Evolutionary conservation across 2,329 filamentous ascomycete species (phyloP), one percentile per base, ranked within the genome.

Genomic region (Lecanicillium sp.): DNA sequence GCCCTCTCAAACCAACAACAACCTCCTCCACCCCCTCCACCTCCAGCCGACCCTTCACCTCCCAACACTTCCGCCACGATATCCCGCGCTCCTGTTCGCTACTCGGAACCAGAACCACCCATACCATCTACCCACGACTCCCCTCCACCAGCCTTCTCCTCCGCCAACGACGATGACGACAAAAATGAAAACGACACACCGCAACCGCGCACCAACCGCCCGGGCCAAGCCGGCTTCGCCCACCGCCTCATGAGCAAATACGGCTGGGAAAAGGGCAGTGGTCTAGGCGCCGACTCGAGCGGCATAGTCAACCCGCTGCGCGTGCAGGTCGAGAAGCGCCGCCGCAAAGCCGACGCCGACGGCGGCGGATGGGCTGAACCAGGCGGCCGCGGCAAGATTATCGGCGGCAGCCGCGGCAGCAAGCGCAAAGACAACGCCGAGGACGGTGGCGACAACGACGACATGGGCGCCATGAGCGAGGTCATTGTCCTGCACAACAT

Each of bases 161-260:
- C 17, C 29, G 54, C 64, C 27, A 58, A 61, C 18, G 56, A 64
- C 32, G 63, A 69, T 45, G 61, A 66, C 27, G 55, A 60, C 47
- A 61, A 66, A 37, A 63, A 69, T 45, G 61, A 66, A 25, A 55
- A 60, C 47, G 61, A 66, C 38, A 63, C 64, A 17, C 55, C 52
- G 17, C 61, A 67, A 13, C 34, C 46, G 27, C 75, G 77, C 28
- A 81, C 81, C 30, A 76, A 68, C 41, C 78, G 81, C 3, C 87
- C 88, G 0, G 87, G 87, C 13, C 85, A 94, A 59, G 76, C 80
- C 47, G 85, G 82, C 37, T 95, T 95, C 59, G 92, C 87, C 1
- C 78, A 88, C 48, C 83, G 88, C 25, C 75, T 97, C 40, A 87
- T 98, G 79, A 76, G 79, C 44, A 97, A 96, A 58, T 92, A 95